These are phyloP conservation scores for Neopestalotiopsis sp. DNA, from an alignment of 2,329 filamentous ascomycete species.

Conservation along the genomic window DNA sequence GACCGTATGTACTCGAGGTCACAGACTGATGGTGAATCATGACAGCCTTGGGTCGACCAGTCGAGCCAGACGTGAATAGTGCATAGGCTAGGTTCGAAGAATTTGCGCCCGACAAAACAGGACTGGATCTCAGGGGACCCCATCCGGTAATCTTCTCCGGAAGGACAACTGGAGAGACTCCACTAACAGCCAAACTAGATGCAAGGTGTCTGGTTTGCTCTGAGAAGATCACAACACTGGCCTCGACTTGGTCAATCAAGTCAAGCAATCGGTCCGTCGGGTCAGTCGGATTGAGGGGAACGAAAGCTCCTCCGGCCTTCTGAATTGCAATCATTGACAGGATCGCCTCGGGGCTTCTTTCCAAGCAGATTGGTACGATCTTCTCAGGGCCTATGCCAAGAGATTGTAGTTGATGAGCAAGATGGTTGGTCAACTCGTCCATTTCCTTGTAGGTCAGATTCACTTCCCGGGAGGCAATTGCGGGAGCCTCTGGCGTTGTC, in stretches of 20 bases:
- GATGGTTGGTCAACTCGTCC: constrained; percentile 4
- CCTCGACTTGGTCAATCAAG: constrained; percentile 10
- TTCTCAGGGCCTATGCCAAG: constrained; percentile 15
- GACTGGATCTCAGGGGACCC: background rate
- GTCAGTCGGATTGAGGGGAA: constrained; percentile 38
- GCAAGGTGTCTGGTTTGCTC: constrained; percentile 15
- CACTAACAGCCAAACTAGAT: background rate
- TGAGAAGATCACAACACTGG: constrained; percentile 4
- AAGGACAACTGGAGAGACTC: background rate
- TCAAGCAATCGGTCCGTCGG: constrained; percentile 23
- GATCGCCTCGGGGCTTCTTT: constrained; percentile 30
- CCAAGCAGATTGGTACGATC: constrained; percentile 30
- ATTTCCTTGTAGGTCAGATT: constrained; percentile 10
- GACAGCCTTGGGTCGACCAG: constrained; percentile 56
- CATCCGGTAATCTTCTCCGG: background rate
- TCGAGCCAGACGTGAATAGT: constrained; percentile 61
- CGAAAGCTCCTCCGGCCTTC: constrained; percentile 30
- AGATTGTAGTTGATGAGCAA: constrained; percentile 2
- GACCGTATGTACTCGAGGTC: background rate
- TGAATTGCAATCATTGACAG: constrained; percentile 31
- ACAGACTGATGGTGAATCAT: constrained; percentile 30
- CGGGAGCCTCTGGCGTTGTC: background rate
- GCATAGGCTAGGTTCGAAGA: constrained; percentile 33
- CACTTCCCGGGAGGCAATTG: constrained; percentile 1
- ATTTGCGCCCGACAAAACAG: background rate